Percentiles rank a stretch among this genome's conserved stretches.
Evolutionary conservation across 1,284 basidiomycete species (phyloP).

Genomic region (Inonotus obliquus): DNA sequence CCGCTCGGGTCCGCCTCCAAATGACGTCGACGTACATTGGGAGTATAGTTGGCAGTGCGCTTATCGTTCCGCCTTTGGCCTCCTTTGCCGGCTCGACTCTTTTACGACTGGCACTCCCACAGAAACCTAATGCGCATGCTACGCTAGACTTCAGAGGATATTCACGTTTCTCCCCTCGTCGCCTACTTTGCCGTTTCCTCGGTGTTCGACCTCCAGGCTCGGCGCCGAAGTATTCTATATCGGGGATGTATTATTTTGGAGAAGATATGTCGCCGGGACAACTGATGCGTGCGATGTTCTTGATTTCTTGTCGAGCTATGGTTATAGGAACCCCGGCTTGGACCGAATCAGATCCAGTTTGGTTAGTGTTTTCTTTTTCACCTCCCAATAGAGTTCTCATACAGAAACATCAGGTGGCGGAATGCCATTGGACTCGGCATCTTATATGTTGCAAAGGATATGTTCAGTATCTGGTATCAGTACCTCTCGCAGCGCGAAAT

Average conservation of each 20-base stretch:
- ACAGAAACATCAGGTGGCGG: conserved; percentile 50
- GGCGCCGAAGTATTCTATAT: conserved; percentile 23
- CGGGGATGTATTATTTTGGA: conserved; percentile 21
- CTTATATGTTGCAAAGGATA: conserved; percentile 57
- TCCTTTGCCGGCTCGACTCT: conserved; percentile 59
- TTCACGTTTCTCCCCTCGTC: not conserved
- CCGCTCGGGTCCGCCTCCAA: conserved; percentile 31
- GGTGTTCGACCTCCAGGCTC: conserved; percentile 40
- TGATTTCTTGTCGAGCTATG: conserved; percentile 40
- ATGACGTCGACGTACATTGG: conserved; percentile 56
- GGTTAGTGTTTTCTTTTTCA: conserved; percentile 35
- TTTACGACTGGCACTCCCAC: conserved; percentile 33
- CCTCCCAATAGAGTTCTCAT: not conserved
- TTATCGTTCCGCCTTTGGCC: conserved; percentile 61
- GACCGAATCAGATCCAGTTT: conserved; percentile 67
- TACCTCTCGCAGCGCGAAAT: conserved; percentile 67
- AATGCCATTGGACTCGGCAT: conserved; percentile 65
- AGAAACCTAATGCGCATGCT: conserved; percentile 3
- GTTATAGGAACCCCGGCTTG: conserved; percentile 55
- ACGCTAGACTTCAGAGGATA: conserved; percentile 1
- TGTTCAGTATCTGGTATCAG: conserved; percentile 57
- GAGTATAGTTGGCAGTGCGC: conserved; percentile 57
- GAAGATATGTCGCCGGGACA: conserved; percentile 20
- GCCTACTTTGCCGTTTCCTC: conserved; percentile 48
- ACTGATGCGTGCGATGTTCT: conserved; percentile 30